Evolutionary conservation across 768 basidiomycete species (phyloP), one percentile per base, ranked within the genome.

Genomic region (Boletales sp.): DNA sequence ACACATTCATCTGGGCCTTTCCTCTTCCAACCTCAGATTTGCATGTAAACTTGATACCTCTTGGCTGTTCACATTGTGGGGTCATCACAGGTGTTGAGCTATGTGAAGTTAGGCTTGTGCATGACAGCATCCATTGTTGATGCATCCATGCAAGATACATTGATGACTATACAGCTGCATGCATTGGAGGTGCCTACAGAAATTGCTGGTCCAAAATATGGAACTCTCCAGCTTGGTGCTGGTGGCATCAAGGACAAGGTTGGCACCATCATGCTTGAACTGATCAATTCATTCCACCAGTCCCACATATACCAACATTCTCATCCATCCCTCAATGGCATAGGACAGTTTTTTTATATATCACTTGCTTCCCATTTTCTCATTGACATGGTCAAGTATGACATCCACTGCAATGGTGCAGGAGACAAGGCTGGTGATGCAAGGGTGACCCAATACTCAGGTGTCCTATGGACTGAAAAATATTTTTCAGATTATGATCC

Each of bases 401-500:
- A 60, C 39, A 21, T 62, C 13, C 50, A 14, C 21, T 11, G 15
- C 0, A 30, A 25, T 3, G 19, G 33, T 30, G 19, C 5, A 8
- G 8, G 2, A 2, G 21, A 25, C 6, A 25, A 19, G 8, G 30
- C n/a, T 3, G 6, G 5, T 3, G 9, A 8, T 19, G 44, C 34
- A 40, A 53, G 36, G 30, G 28, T 43, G 14, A 8, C 25, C 0
- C 43, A 57, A 5, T 49, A 57, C 36, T 40, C 38, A 17, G 44
- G 3, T 11, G 34, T 57, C 28, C 21, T 53, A n/a, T n/a, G n/a
- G n/a, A n/a, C n/a, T n/a, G n/a, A n/a, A n/a, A n/a, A n/a, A n/a
- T n/a, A n/a, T n/a, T n/a, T n/a, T n/a, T n/a, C n/a, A 25, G 58
- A 63, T 41, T 63, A 57, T 37, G 61, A 62, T 46, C 51, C 59